Conservation (phyloP, 1,284 basidiomycete genomes). For the Exobasidium cylindrosporum region DNA sequence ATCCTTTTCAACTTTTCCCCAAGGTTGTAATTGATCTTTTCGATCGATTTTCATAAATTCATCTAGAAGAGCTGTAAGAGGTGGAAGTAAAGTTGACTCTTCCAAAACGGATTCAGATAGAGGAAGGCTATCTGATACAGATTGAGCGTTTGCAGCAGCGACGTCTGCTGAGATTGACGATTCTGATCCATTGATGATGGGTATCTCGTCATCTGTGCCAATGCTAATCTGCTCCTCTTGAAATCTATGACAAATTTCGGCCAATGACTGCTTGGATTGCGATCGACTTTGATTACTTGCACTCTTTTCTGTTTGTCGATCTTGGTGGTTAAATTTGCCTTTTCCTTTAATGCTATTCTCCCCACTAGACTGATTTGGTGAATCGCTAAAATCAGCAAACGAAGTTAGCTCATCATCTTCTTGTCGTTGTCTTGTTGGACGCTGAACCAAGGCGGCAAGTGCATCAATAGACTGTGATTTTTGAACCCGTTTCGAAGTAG, state of each 20-base stretch:
- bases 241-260: not conserved
- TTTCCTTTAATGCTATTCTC: not conserved
- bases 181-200: too few species aligned
- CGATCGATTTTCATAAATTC: not conserved
- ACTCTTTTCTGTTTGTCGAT: not conserved
- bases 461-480: not conserved
- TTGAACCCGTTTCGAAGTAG: not conserved
- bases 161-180: not conserved
- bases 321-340: too few species aligned
- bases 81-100: not conserved
- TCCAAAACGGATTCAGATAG: too few species aligned
- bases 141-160: not conserved
- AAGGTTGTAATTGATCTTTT: not conserved
- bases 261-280: not conserved
- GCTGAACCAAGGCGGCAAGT: not conserved
- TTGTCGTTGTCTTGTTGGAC: not conserved
- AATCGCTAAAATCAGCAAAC: not conserved
- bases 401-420: not conserved
- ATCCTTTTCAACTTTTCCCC: slow-evolving; percentile 2
- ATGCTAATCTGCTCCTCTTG: too few species aligned
- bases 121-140: too few species aligned
- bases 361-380: not conserved
- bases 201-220: too few species aligned
- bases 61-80: not conserved
- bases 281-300: not conserved